Evolutionary conservation across 1,139 yeast genomes (phyloP), one percentile per base, ranked within the genome.

Genomic region (Blastobotrys buckinghamii): DNA sequence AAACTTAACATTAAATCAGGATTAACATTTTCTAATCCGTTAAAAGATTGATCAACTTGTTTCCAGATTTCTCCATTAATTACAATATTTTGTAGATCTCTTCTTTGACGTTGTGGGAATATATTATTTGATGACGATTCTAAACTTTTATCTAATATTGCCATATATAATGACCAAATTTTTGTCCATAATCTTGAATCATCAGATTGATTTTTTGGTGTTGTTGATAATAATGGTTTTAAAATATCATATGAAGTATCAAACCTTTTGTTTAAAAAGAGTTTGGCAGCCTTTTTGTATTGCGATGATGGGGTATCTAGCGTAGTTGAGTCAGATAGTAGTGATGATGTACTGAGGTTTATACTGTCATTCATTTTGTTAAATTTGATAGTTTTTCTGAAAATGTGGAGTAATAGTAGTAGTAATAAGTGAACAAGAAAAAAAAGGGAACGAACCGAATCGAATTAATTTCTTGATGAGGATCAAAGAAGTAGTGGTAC

Each of bases 101-200:
- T 43, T 12, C 48, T 43, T 26, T n/a, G 30, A 7, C 16, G 17
- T 26, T 32, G 34, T 10, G 43, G 39, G 22, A 45, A 39, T 8
- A 39, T n/a, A 4, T 13, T 17, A 6, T n/a, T 30, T 24, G 15
- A 24, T 24, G 27, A 15, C 5, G 32, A 6, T 54, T 49, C 26
- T 24, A 39, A 41, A 43, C 47, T 41, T 42, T 50, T 20, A 58
- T 52, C 58, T 55, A 56, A 17, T 27, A 45, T 12, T 9, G 60
- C 60, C 24, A 59, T 39, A 29, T 60, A 60, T 29, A 60, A 45
- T 29, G 51, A 52, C 63, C 63, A 60, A 36, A 55, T 49, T 30
- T 53, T 57, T 42, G 52, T 50, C 56, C 60, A 59, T 24, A 50
- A 39, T 17, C 50, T 53, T 7, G 44, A 29, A 15, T 22, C 12